phyloP scores from a whole-genome alignment of 73 alveolate genomes.

The Paramecium bursaria region DNA sequence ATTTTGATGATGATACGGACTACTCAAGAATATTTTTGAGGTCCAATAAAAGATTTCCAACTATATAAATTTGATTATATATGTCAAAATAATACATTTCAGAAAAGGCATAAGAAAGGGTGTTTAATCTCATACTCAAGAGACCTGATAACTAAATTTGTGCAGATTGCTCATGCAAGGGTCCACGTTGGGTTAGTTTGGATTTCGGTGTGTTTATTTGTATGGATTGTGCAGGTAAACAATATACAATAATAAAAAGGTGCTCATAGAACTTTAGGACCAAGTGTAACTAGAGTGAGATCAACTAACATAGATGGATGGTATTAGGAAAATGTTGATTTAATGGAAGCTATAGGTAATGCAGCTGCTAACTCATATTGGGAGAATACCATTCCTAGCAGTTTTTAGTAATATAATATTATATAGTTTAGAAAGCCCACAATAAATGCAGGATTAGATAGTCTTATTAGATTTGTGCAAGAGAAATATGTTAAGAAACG shows the following conservation, averaged over 20 bases:
- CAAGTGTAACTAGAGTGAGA: conserved; percentile 82
- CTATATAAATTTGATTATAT: too few species aligned
- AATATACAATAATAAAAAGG: conserved; percentile 39
- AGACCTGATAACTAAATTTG: conserved; percentile 81
- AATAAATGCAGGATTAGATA: conserved; percentile 6
- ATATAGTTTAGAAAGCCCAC: conserved; percentile 50
- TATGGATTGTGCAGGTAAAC: conserved; percentile 79
- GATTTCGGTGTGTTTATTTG: conserved; percentile 87
- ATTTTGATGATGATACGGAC: conserved; percentile 44
- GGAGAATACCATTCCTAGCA: conserved; percentile 77
- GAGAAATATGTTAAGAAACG: conserved; percentile 1
- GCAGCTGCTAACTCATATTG: conserved; percentile 85
- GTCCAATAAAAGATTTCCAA: too few species aligned
- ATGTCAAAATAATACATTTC: conserved; percentile 46
- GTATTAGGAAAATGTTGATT: conserved; percentile 75
- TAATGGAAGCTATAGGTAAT: conserved; percentile 81
- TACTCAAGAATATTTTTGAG: conserved; percentile 46
- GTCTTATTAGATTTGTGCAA: conserved; percentile 11
- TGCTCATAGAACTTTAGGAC: conserved; percentile 85
- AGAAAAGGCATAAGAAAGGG: conserved; percentile 55
- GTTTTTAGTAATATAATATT: too few species aligned
- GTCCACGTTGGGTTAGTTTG: conserved; percentile 89
- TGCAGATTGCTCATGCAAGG: conserved; percentile 83
- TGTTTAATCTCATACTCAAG: conserved; percentile 67
- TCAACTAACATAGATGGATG: conserved; percentile 86